Base-by-base conservation (phyloP, 2,329 filamentous ascomycete genomes). In the Beauveria australis region DNA sequence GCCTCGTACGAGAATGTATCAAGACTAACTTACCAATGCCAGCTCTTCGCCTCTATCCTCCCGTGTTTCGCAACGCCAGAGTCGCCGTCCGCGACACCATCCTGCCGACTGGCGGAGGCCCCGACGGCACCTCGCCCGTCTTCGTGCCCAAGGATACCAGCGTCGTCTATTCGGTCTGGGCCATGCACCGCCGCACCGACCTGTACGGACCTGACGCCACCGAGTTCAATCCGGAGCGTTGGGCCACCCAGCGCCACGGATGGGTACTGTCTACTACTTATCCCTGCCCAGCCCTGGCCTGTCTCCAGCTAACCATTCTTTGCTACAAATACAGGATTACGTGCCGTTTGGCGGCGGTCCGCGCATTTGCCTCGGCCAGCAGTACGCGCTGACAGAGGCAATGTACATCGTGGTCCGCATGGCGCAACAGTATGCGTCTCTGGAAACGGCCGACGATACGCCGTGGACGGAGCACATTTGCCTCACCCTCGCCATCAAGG, bases 271-370 rank as follows among this genome's bases (percentile, higher is more conserved):
- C 22, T 26, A 5, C 4, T 54, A 12, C 8, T 1, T 54, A 14
- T 54, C 40, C 24, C 30, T 51, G 30, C 30, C 12, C 30, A 33
- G 30, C 30, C 4, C 10, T 33, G 30, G 30, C 18, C 26, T 51
- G 18, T 19, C 5, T 28, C n/a, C 9, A 18, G 48, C 51, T 53
- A 53, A 53, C 8, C 9, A 1, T 5, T 2, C n/a, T 8, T 7
- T n/a, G 5, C 33, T 33, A 7, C 19, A 43, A 43, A n/a, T 24
- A 37, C 19, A 57, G 54, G 72, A 67, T 7, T 75, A 71, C 49
- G 63, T 72, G 2, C 71, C 72, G 1, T 76, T 75, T 60, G 75
- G 72, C 57, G 71, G 71, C 3, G 73, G 72, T 0, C 74, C 74
- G 8, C 64, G 73, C 40, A 69, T 72, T 5, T 75, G 73, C 52